These are phyloP conservation scores for Aspergillus bertholletiae DNA, from an alignment of 495 filamentous ascomycete genomes.

Conservation along the genomic window DNA sequence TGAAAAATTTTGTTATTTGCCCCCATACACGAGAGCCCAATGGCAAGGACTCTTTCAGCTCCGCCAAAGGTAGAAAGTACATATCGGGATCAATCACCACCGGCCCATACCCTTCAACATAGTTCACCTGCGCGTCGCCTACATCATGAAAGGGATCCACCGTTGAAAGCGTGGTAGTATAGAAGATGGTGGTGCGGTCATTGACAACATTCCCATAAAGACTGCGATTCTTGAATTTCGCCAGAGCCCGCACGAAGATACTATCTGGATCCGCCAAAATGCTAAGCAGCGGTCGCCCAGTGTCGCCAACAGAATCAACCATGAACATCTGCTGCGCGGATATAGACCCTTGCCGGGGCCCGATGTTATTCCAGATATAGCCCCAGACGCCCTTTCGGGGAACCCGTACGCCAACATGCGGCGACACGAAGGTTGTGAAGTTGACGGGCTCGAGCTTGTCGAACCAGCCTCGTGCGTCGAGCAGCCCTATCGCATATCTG, in stretches of 20 bases:
- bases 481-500: slow-evolving; percentile 80
- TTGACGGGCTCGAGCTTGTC: slow-evolving; percentile 80
- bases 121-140: slow-evolving; percentile 64
- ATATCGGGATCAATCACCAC: slow-evolving; percentile 69
- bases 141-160: slow-evolving; percentile 70
- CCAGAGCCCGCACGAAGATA: slow-evolving; percentile 80
- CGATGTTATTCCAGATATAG: slow-evolving; percentile 76
- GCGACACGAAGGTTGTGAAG: slow-evolving; percentile 88
- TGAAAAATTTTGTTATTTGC: slow-evolving; percentile 27
- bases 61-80: slow-evolving; percentile 49
- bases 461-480: slow-evolving; percentile 75
- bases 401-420: slow-evolving; percentile 81
- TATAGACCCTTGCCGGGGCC: slow-evolving; percentile 68
- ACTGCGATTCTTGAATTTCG: slow-evolving; percentile 65
- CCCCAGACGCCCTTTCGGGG: slow-evolving; percentile 65
- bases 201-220: slow-evolving; percentile 85
- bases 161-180: slow-evolving; percentile 71
- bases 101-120: slow-evolving; percentile 66
- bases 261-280: slow-evolving; percentile 79
- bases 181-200: slow-evolving; percentile 75
- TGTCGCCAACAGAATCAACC: slow-evolving; percentile 80
- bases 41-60: slow-evolving; percentile 28
- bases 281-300: slow-evolving; percentile 71
- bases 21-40: slow-evolving; percentile 24
- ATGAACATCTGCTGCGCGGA: slow-evolving; percentile 87